Evolutionary conservation across 352 stramenopile species (phyloP).

Genomic region (Salisapilia sapeloensis): DNA sequence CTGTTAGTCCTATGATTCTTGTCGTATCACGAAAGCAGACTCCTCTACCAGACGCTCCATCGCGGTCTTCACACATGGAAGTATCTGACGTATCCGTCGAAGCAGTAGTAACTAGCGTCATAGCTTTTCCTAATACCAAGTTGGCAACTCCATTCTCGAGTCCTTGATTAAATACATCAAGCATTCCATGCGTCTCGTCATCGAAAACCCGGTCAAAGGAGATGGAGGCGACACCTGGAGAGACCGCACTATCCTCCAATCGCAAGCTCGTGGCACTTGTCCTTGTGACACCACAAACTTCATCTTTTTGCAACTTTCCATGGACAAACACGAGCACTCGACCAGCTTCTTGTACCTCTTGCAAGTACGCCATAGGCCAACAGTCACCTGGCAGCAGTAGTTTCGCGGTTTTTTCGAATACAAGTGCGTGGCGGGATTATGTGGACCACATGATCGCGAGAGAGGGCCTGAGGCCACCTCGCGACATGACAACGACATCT

Average conservation of each 20-base stretch:
- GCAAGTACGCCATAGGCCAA: too few relatives aligned
- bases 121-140: conserved; percentile 10
- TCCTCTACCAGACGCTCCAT: conserved; percentile 6
- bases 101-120: conserved; percentile 30
- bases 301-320: too few relatives aligned
- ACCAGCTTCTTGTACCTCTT: too few relatives aligned
- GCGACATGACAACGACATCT: too few relatives aligned
- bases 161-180: conserved; percentile 23
- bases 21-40: not conserved
- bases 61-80: conserved; percentile 4
- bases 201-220: conserved; percentile 62
- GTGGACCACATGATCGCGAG: too few relatives aligned
- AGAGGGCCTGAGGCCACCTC: too few relatives aligned
- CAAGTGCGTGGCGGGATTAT: too few relatives aligned
- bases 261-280: conserved; percentile 44
- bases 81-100: conserved; percentile 13
- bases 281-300: conserved; percentile 18
- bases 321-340: too few relatives aligned
- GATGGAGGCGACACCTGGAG: conserved; percentile 53
- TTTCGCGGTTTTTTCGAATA: too few relatives aligned
- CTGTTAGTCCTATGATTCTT: conserved; percentile 1
- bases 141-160: conserved; percentile 9
- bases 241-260: conserved; percentile 63
- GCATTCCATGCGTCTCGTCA: conserved; percentile 10
- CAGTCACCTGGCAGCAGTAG: too few relatives aligned